Percentiles rank a stretch among this genome's conserved stretches.
phyloP scores from a whole-genome alignment of 2,329 filamentous ascomycete genomes.

The Calcarisporium arbuscula region DNA sequence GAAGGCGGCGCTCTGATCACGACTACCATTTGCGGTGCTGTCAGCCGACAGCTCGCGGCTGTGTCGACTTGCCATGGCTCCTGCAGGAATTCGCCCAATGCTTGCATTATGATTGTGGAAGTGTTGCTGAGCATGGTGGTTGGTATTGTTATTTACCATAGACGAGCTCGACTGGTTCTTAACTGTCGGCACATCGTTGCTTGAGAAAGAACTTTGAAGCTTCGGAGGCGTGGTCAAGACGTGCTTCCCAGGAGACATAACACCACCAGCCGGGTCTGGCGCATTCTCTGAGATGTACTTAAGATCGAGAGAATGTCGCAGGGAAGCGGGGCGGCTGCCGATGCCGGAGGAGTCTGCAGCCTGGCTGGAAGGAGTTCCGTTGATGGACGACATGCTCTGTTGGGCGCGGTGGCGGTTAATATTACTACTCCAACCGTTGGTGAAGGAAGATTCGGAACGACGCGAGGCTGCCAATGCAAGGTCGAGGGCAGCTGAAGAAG shows the following conservation, averaged over 20 bases:
- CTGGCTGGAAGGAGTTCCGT: constrained; percentile 32
- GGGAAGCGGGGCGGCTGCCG: constrained; percentile 36
- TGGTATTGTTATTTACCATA: constrained; percentile 38
- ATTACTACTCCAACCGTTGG: constrained; percentile 50
- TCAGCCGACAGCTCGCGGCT: constrained; percentile 63
- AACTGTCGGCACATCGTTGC: constrained; percentile 80
- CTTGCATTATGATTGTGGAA: constrained; percentile 76
- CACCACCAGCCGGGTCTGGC: constrained; percentile 30
- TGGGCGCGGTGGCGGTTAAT: constrained; percentile 64
- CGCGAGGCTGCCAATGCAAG: constrained; percentile 65
- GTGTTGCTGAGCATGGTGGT: constrained; percentile 56
- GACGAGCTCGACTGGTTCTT: constrained; percentile 57
- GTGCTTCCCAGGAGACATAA: constrained; percentile 43
- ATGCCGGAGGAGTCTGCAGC: constrained; percentile 40
- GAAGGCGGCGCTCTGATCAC: constrained; percentile 42
- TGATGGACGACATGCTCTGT: constrained; percentile 49
- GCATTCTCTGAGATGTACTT: constrained; percentile 43
- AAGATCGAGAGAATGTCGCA: constrained; percentile 53
- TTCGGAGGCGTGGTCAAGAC: constrained; percentile 61
- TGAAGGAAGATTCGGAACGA: constrained; percentile 46
- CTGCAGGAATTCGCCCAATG: constrained; percentile 70
- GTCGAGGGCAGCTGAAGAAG: constrained; percentile 75
- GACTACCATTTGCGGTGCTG: constrained; percentile 29
- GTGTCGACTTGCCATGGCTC: constrained; percentile 60
- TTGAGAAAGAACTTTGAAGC: constrained; percentile 82